Conservation (phyloP, 371 early-diverging fungal species). For the Batkoa obscura region DNA sequence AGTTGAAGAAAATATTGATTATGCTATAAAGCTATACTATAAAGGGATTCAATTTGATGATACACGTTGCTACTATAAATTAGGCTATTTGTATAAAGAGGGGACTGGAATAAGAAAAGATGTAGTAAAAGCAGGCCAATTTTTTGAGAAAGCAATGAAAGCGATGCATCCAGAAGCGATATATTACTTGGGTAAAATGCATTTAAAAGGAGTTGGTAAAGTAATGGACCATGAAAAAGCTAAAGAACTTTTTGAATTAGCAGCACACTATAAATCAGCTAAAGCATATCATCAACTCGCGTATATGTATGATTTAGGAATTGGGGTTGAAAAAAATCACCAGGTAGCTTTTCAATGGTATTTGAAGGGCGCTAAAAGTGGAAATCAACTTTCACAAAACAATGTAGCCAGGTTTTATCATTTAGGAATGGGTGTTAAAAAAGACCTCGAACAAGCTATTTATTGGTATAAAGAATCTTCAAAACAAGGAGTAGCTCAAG, state of each 20-base stretch:
- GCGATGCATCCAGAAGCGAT: conserved; percentile 48
- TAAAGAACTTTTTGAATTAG: conserved; percentile 6
- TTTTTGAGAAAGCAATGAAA: conserved; percentile 42
- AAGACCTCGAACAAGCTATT: conserved; percentile 40
- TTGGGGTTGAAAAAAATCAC: conserved; percentile 5
- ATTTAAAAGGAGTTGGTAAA: no score
- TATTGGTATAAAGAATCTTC: conserved; percentile 51
- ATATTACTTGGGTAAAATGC: conserved; percentile 18
- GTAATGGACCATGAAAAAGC: no score
- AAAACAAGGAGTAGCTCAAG: conserved; percentile 56
- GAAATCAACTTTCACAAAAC: conserved; percentile 33
- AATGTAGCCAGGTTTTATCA: conserved; percentile 63
- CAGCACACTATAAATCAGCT: conserved; percentile 48
- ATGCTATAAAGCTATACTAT: conserved; percentile 41
- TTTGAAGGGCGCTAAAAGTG: conserved; percentile 16
- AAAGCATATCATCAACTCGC: conserved; percentile 57
- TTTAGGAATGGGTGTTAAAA: conserved; percentile 54
- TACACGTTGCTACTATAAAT: conserved; percentile 49
- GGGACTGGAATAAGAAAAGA: conserved; percentile 38
- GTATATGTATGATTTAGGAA: conserved; percentile 20
- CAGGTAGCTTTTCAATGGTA: conserved; percentile 8
- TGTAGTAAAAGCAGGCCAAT: conserved; percentile 27
- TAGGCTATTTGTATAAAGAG: conserved; percentile 61
- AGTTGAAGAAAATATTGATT: conserved; percentile 29
- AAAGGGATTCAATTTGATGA: conserved; percentile 30